These are phyloP conservation scores for Adenanthera pavonina DNA, from an alignment of 306 rosid genomes.

Conservation along the genomic window DNA sequence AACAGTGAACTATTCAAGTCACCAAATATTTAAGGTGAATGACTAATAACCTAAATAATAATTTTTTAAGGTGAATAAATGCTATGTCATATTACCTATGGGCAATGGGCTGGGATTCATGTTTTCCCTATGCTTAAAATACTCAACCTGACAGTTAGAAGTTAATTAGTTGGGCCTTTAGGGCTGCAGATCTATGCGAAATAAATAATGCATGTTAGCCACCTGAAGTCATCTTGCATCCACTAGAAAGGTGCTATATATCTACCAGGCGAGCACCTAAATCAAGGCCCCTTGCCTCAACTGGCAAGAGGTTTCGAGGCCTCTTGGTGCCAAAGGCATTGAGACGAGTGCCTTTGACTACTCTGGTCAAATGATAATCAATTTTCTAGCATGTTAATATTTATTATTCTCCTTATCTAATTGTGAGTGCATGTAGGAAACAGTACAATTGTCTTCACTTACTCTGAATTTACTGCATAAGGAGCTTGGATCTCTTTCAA, in stretches of 20 bases:
- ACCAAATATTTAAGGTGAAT: background rate
- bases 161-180: background rate
- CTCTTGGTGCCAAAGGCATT: background rate
- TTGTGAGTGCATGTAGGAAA: background rate
- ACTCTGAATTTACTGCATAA: conserved; percentile 19
- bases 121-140: background rate
- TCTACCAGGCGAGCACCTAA: background rate
- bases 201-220: background rate
- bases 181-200: background rate
- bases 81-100: background rate
- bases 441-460: background rate
- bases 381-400: conserved; percentile 1
- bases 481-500: conserved; percentile 14
- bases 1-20: background rate
- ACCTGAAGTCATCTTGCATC: background rate
- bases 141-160: background rate
- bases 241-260: too few relatives aligned
- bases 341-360: background rate
- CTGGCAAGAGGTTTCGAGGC: too few relatives aligned
- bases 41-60: background rate
- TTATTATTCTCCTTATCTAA: conserved; percentile 25
- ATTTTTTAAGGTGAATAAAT: background rate
- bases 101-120: background rate
- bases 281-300: background rate
- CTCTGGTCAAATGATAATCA: conserved; percentile 6